A percentile compares a stretch with the other conserved stretches of the same genome.
Conservation (phyloP, 345 rosid species). For the Salix dunnii region DNA sequence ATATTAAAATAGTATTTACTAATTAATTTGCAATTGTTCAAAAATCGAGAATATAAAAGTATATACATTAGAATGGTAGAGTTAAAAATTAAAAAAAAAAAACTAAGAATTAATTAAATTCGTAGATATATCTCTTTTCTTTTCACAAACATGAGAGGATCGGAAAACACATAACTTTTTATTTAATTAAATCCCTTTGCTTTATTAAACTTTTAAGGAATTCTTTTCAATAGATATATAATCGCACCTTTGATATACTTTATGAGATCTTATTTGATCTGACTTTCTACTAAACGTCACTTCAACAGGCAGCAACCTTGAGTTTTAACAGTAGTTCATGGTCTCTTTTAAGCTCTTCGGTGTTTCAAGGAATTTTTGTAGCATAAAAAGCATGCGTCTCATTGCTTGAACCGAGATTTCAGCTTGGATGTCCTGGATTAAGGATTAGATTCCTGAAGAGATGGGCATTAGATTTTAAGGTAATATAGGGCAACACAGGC, state of each 20-base stretch:
- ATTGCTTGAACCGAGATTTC: background rate
- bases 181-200: background rate
- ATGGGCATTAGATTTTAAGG: too few species aligned
- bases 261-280: background rate
- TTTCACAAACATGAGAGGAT: background rate
- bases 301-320: background rate
- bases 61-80: too few species aligned
- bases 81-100: too few species aligned
- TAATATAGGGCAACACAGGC: too few species aligned
- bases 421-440: too few species aligned
- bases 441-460: too few species aligned
- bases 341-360: background rate
- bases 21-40: too few species aligned
- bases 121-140: background rate
- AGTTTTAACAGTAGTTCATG: too few species aligned
- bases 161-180: background rate
- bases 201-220: background rate
- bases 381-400: background rate
- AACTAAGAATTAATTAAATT: too few species aligned
- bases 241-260: background rate
- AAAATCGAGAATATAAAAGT: too few species aligned
- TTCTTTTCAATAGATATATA: background rate
- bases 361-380: background rate
- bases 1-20: too few species aligned
- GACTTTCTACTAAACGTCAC: background rate